Evolutionary conservation across 805 yeast species (phyloP), one percentile per base, ranked within the genome.

Genomic region (Pichia nanzhaoensis): DNA sequence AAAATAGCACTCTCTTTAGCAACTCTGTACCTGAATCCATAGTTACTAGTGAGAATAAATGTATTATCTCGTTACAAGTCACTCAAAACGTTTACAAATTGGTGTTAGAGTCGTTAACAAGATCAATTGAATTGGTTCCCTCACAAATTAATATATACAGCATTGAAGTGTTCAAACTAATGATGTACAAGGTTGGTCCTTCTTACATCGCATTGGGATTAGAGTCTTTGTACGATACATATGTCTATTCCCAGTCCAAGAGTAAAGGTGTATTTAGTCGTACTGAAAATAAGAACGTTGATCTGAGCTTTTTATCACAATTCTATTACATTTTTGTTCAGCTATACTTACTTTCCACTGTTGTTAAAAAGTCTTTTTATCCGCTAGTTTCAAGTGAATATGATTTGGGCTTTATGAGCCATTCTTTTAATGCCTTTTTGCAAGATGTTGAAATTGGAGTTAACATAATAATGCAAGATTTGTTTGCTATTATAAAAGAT

Each of bases 101-200:
- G 16, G 74, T 82, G 7, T 82, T 87, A 31, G 97, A 89, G 63
- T 74, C 90, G 1, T 69, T 88, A 4, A 82, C 90, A 2, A 71
- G 96, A 57, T 70, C 83, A 3, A 72, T 86, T 55, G 96, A 88
- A 58, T 67, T 87, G 33, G 71, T 80, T 0, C 86, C 91, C 1
- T 66, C 67, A 22, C 78, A 74, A 47, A 69, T 84, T 2, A 73
- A 82, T 6, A 80, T 74, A 37, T 76, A 80, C 55, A 74, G 87
- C 0, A 64, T 78, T 37, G 89, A 80, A 49, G 62, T 90, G 13
- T 68, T 85, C 47, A 86, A 85, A 49, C 70, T 84, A 32, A 59
- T 87, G 42, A 62, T 87, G 19, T 70, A 77, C 39, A 88, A 83
- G 44, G 70, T 86, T 33, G 93, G 95, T 1, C 78, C 78, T 31